These are phyloP conservation scores for Pseudopyricularia javanii DNA, from an alignment of 2,329 filamentous ascomycete genomes.

Conservation along the genomic window DNA sequence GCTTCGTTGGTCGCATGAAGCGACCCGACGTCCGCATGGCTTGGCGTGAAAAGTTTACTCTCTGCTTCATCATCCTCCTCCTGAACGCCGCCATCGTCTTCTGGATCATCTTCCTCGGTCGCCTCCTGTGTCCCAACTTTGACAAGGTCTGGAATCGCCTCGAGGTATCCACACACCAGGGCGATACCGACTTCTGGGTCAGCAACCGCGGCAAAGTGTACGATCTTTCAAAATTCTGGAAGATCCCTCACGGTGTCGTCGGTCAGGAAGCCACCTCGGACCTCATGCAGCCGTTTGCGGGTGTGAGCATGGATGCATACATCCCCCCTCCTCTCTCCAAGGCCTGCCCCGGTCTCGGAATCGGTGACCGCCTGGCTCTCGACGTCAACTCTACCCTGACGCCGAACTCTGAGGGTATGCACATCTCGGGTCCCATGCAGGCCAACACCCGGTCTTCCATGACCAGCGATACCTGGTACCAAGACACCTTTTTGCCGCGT, in stretches of 20 bases:
- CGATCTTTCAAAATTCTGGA: conserved; percentile 84
- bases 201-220: conserved; percentile 82
- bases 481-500: conserved; percentile 55
- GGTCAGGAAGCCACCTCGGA: conserved; percentile 42
- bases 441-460: conserved; percentile 45
- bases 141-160: conserved; percentile 74
- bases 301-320: conserved; percentile 70
- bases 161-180: conserved; percentile 60
- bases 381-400: conserved; percentile 50
- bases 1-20: conserved; percentile 86
- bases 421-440: conserved; percentile 56
- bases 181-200: conserved; percentile 71
- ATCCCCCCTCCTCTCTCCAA: conserved; percentile 67
- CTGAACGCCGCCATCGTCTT: conserved; percentile 77
- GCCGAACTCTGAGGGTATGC: conserved; percentile 41
- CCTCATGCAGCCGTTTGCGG: conserved; percentile 67
- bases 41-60: conserved; percentile 87
- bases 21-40: conserved; percentile 92
- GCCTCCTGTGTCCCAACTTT: conserved; percentile 76
- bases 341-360: conserved; percentile 64
- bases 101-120: conserved; percentile 81
- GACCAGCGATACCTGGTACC: conserved; percentile 63
- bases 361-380: conserved; percentile 41
- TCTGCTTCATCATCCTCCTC: conserved; percentile 69
- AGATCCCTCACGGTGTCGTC: conserved; percentile 60